Conservation (phyloP, 306 rosid species). For the Crataegus laevigata region DNA sequence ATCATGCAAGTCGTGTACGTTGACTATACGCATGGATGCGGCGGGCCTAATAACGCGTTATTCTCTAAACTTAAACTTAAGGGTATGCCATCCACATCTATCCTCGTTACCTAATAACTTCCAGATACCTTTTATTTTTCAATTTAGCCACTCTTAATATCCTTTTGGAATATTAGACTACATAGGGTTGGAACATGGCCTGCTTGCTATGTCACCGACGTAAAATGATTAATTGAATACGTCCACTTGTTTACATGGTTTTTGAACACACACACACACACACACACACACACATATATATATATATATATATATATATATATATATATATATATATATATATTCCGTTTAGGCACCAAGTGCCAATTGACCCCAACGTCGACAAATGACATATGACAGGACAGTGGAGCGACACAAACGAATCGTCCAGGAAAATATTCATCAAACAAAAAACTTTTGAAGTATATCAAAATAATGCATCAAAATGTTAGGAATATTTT, state of each 20-base stretch:
- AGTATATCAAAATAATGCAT: too few relatives aligned
- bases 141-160: neutral
- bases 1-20: neutral
- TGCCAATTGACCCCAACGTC: neutral
- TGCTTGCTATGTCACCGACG: neutral
- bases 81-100: neutral
- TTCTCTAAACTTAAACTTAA: neutral
- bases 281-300: too few relatives aligned
- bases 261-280: neutral
- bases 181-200: neutral
- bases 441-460: too few relatives aligned
- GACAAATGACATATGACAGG: neutral
- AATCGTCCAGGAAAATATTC: neutral
- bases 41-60: neutral
- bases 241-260: neutral
- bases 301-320: too few relatives aligned
- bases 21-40: neutral
- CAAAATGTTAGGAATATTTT: too few relatives aligned
- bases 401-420: neutral
- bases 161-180: neutral
- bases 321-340: too few relatives aligned
- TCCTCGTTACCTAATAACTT: neutral
- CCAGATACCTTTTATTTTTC: neutral
- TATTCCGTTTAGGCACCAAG: neutral
- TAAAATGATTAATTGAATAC: neutral